These are phyloP conservation scores for Xylogone sp. DNA, from an alignment of 2,329 filamentous ascomycete genomes.

Conservation along the genomic window DNA sequence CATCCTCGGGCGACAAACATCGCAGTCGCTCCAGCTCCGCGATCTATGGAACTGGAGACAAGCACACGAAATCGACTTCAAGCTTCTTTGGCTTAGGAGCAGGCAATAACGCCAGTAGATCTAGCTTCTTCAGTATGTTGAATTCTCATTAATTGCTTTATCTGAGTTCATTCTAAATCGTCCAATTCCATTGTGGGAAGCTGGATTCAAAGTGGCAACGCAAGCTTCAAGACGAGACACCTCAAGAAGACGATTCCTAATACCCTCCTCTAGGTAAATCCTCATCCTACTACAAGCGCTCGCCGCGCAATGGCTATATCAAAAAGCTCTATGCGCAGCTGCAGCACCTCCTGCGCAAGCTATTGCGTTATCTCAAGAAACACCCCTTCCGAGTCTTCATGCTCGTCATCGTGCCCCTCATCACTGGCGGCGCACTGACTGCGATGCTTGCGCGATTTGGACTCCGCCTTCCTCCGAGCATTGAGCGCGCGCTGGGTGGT, in stretches of 20 bases:
- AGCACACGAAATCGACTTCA: slow-evolving; percentile 29
- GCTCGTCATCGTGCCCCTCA: slow-evolving; percentile 80
- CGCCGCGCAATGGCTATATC: slow-evolving; percentile 77
- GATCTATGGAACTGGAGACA: slow-evolving; percentile 38
- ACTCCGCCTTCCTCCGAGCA: slow-evolving; percentile 63
- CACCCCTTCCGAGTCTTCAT: slow-evolving; percentile 87
- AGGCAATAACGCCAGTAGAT: slow-evolving; percentile 29
- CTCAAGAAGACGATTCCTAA: too few species aligned
- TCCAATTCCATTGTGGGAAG: too few species aligned
- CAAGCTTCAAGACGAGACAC: too few species aligned
- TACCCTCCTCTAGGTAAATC: background rate
- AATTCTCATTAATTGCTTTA: too few species aligned
- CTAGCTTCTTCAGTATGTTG: slow-evolving; percentile 7
- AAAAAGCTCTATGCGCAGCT: slow-evolving; percentile 70
- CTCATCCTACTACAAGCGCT: slow-evolving; percentile 72
- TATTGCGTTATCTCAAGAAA: slow-evolving; percentile 75
- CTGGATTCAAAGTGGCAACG: too few species aligned
- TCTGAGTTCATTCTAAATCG: too few species aligned
- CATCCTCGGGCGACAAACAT: slow-evolving; percentile 31
- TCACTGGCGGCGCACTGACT: slow-evolving; percentile 78
- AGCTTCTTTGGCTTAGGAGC: slow-evolving; percentile 36
- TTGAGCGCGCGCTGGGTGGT: slow-evolving; percentile 51
- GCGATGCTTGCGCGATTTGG: slow-evolving; percentile 77
- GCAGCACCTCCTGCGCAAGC: slow-evolving; percentile 73
- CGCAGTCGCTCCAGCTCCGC: slow-evolving; percentile 39